A percentile compares a stretch with the other conserved stretches of the same genome.
Evolutionary conservation across 2,329 filamentous ascomycete species (phyloP).

Genomic region (Monilinia polystroma): DNA sequence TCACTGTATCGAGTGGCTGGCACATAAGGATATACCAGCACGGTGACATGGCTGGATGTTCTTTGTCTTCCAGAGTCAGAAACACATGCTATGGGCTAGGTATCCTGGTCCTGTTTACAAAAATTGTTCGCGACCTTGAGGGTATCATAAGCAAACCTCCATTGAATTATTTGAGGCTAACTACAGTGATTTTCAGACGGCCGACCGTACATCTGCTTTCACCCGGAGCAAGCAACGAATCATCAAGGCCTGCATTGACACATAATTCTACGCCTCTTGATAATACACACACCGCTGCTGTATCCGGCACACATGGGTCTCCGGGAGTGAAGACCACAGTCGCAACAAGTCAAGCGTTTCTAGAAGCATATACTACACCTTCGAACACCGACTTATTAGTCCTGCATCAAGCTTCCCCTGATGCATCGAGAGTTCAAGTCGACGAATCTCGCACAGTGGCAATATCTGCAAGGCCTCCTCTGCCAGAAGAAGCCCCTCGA

Average conservation of each 20-base stretch:
- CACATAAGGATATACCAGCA: background rate
- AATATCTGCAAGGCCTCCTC: conserved; percentile 16
- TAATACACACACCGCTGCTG: conserved; percentile 9
- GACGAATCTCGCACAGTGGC: conserved; percentile 8
- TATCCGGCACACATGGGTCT: conserved; percentile 5
- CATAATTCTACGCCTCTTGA: background rate
- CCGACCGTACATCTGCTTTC: conserved; percentile 42
- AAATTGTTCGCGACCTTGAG: background rate
- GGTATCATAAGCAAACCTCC: background rate
- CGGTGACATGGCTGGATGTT: background rate
- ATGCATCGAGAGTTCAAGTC: conserved; percentile 13
- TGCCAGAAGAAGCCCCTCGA: background rate
- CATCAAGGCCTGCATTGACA: conserved; percentile 45
- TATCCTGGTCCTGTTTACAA: background rate
- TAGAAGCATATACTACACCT: conserved; percentile 12
- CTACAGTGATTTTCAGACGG: background rate
- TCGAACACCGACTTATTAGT: conserved; percentile 7
- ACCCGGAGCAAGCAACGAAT: conserved; percentile 62
- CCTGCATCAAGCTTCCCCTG: conserved; percentile 1
- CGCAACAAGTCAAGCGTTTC: background rate
- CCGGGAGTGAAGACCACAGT: conserved; percentile 1
- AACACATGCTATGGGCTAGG: background rate
- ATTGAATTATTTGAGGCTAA: conserved; percentile 19
- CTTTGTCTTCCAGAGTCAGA: background rate
- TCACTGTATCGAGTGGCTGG: background rate